Evolutionary conservation across 2,329 filamentous ascomycete genomes (phyloP).

Genomic region (Plectosphaerella cucumerina): DNA sequence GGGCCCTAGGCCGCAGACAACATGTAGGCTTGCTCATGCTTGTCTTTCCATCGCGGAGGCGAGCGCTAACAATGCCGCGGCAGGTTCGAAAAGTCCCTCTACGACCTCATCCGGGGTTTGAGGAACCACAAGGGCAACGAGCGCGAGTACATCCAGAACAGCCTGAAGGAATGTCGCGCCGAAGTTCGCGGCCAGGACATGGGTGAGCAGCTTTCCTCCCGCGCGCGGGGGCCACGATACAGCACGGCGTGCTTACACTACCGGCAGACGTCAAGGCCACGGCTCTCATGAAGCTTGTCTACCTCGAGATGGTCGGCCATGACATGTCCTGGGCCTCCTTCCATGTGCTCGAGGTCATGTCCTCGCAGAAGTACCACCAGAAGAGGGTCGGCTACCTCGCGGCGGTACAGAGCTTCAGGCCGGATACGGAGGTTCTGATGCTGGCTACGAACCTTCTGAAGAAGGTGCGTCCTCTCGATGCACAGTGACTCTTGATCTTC

Average conservation of each 20-base stretch:
- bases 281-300: constrained; percentile 90
- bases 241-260: background rate
- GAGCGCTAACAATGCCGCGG: background rate
- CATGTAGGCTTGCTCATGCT: constrained; percentile 5
- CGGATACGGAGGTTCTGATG: constrained; percentile 97
- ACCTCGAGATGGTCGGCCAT: constrained; percentile 98
- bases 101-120: constrained; percentile 95
- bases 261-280: constrained; percentile 85
- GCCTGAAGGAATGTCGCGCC: constrained; percentile 88
- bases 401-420: constrained; percentile 91
- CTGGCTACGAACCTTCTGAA: constrained; percentile 94
- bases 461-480: constrained; percentile 53
- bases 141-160: constrained; percentile 90
- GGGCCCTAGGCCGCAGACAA: constrained; percentile 5
- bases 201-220: constrained; percentile 49
- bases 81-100: constrained; percentile 99
- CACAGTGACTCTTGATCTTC: background rate
- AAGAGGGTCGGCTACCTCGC: constrained; percentile 94
- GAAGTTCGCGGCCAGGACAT: constrained; percentile 93
- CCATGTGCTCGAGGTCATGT: constrained; percentile 98
- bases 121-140: constrained; percentile 94
- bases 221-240: background rate
- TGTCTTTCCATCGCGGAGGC: background rate
- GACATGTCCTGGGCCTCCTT: constrained; percentile 99
- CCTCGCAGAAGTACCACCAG: constrained; percentile 87